These are phyloP conservation scores for Colletotrichum lentis DNA, from an alignment of 2,329 filamentous ascomycete genomes.

Conservation along the genomic window DNA sequence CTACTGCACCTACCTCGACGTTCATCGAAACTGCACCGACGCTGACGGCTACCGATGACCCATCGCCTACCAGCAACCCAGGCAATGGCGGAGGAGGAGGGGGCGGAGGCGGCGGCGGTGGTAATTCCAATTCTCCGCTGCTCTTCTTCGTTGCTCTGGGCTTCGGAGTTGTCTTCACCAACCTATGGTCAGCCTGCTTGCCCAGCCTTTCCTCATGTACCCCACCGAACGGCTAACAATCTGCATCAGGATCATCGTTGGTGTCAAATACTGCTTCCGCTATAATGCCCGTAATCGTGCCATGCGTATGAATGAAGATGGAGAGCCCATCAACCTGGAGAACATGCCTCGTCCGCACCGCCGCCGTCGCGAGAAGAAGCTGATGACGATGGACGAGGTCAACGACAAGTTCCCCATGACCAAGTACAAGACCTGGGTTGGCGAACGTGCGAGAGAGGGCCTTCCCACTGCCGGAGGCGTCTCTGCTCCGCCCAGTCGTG, in stretches of 20 bases:
- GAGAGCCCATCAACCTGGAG: slow-evolving; percentile 87
- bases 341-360: slow-evolving; percentile 86
- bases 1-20: slow-evolving; percentile 39
- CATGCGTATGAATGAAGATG: slow-evolving; percentile 78
- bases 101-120: slow-evolving; percentile 31
- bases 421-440: slow-evolving; percentile 97
- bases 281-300: slow-evolving; percentile 95
- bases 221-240: slow-evolving; percentile 9
- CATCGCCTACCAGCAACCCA: slow-evolving; percentile 32
- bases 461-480: slow-evolving; percentile 86
- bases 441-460: slow-evolving; percentile 81
- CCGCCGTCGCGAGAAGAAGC: slow-evolving; percentile 91
- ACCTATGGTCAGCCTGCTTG: slow-evolving; percentile 80
- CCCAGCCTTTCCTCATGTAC: neutral
- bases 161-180: slow-evolving; percentile 98
- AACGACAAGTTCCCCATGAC: slow-evolving; percentile 95
- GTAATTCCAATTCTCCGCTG: slow-evolving; percentile 53
- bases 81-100: slow-evolving; percentile 25
- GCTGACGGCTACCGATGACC: slow-evolving; percentile 17
- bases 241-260: slow-evolving; percentile 90
- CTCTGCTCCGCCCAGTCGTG: slow-evolving; percentile 74
- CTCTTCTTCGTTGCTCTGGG: slow-evolving; percentile 93
- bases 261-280: slow-evolving; percentile 98
- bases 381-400: slow-evolving; percentile 99
- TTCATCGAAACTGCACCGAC: slow-evolving; percentile 12